phyloP scores from a whole-genome alignment of 2,329 filamentous ascomycete genomes.

The Penicillium corylophilum region DNA sequence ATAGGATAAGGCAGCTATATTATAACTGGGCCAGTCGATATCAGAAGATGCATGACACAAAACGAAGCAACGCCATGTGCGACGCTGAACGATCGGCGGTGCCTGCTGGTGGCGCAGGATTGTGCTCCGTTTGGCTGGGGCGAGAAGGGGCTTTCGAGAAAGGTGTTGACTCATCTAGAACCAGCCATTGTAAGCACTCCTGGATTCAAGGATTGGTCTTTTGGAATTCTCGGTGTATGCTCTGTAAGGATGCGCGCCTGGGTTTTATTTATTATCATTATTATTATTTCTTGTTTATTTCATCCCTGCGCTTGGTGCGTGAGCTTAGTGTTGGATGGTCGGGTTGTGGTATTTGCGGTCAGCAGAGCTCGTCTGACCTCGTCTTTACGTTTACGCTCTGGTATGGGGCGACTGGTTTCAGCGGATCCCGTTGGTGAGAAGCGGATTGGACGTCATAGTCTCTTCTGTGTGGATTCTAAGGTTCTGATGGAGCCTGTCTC shows the following conservation, averaged over 20 bases:
- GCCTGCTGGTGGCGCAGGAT: constrained; percentile 22
- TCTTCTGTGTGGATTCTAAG: not conserved
- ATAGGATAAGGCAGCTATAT: not conserved
- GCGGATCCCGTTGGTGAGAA: not conserved
- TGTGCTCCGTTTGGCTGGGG: constrained; percentile 12
- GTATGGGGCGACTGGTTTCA: constrained; percentile 1
- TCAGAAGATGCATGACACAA: not conserved
- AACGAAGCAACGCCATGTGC: constrained; percentile 21
- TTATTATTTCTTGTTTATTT: constrained; percentile 8
- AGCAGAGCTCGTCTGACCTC: too few species aligned
- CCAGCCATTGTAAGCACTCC: constrained; percentile 6
- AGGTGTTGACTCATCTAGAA: constrained; percentile 19
- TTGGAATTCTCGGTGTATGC: constrained; percentile 17
- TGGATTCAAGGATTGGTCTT: constrained; percentile 17
- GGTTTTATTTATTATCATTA: not conserved
- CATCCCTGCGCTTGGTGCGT: constrained; percentile 26
- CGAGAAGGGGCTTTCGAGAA: constrained; percentile 18
- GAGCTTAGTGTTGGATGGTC: constrained; percentile 11
- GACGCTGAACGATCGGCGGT: constrained; percentile 23
- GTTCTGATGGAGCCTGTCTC: constrained; percentile 4
- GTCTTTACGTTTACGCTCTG: not conserved
- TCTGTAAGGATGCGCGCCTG: constrained; percentile 18
- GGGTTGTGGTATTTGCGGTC: not conserved
- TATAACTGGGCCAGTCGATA: not conserved
- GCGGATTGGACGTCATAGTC: constrained; percentile 9